Evolutionary conservation across 352 stramenopile genomes (phyloP).

Genomic region (Thalassiosira sp.): DNA sequence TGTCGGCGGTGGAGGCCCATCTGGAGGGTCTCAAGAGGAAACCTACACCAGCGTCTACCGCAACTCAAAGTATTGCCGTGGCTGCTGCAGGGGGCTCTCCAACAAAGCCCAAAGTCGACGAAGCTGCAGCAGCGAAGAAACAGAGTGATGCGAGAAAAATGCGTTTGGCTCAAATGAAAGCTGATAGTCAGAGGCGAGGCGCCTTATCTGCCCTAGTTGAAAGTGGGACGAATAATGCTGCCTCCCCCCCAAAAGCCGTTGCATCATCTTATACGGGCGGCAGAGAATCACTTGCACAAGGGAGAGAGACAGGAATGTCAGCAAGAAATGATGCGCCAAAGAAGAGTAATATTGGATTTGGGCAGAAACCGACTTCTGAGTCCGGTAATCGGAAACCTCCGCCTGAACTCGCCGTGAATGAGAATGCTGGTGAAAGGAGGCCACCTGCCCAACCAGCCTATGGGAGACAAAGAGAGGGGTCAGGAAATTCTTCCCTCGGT

Average conservation of each 20-base stretch:
- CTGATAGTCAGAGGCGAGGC: neutral
- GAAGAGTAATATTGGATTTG: neutral
- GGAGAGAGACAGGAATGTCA: neutral
- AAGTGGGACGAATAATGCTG: neutral
- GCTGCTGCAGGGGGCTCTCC: neutral
- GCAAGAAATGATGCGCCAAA: constrained; percentile 1
- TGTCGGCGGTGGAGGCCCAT: constrained; percentile 26
- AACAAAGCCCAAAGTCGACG: constrained; percentile 5
- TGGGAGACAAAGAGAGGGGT: too few species aligned
- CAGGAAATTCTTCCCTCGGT: too few species aligned
- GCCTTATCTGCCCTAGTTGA: neutral
- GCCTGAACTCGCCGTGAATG: neutral
- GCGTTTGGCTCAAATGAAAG: constrained; percentile 27
- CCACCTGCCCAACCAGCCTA: neutral
- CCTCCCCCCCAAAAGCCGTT: neutral
- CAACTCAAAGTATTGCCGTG: neutral
- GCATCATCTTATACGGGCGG: neutral
- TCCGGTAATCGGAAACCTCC: neutral
- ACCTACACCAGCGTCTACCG: neutral
- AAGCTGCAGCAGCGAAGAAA: constrained; percentile 4
- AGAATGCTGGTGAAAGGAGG: neutral
- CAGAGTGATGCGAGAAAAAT: constrained; percentile 20
- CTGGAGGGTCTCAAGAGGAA: constrained; percentile 24
- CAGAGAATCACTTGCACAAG: constrained; percentile 5
- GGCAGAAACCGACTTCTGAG: neutral